Percentiles rank a stretch among this genome's conserved stretches.
phyloP scores from a whole-genome alignment of 768 basidiomycete genomes.

The Gloeostereum incarnatum region DNA sequence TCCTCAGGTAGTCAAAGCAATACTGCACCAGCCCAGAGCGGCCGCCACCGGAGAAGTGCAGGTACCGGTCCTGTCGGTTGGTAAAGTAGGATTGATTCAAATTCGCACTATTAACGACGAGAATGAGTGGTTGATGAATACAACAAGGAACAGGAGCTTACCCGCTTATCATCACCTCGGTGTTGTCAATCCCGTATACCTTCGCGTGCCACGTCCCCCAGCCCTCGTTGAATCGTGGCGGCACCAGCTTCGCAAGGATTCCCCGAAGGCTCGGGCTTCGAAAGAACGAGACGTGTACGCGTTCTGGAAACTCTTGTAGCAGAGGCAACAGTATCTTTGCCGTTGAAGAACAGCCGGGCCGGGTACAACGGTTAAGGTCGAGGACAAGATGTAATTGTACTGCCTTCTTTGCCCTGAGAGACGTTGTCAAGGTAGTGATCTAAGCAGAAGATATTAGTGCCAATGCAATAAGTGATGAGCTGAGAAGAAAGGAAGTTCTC shows the following conservation, averaged over 20 bases:
- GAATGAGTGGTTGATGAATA: not conserved
- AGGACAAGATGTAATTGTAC: conserved; percentile 67
- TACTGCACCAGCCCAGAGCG: conserved; percentile 70
- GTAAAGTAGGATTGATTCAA: conserved; percentile 90
- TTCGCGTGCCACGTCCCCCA: conserved; percentile 99
- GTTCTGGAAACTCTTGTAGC: conserved; percentile 56
- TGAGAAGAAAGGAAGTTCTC: no score
- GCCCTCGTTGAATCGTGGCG: conserved; percentile 93
- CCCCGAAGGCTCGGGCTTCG: conserved; percentile 81
- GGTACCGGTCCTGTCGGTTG: conserved; percentile 90
- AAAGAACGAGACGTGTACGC: conserved; percentile 75
- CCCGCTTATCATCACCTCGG: conserved; percentile 92
- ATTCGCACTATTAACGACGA: conserved; percentile 60
- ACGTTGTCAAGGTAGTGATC: conserved; percentile 58
- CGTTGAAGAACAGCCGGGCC: conserved; percentile 63
- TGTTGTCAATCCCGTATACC: conserved; percentile 88
- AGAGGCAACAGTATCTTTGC: conserved; percentile 65
- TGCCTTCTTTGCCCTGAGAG: conserved; percentile 47
- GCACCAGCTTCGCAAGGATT: conserved; percentile 66
- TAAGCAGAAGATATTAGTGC: conserved; percentile 19
- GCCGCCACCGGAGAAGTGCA: conserved; percentile 44
- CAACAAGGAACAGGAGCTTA: conserved; percentile 25
- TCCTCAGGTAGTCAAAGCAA: conserved; percentile 68
- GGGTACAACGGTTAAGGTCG: conserved; percentile 74
- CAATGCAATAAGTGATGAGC: conserved; percentile 1